Conservation (phyloP, 2,329 filamentous ascomycete genomes). For the Trichoderma sp. region DNA sequence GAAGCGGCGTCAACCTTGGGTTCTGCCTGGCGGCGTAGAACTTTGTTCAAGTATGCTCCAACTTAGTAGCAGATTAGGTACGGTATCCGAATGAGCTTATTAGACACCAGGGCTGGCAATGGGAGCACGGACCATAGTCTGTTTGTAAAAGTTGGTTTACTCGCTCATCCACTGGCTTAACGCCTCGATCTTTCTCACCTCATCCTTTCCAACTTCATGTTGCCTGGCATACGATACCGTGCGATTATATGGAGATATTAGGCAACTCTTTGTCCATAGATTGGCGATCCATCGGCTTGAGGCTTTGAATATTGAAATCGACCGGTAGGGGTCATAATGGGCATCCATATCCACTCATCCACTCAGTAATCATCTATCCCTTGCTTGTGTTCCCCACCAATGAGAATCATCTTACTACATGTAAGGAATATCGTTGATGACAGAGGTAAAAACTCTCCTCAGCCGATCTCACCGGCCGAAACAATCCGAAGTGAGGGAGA, state of each 20-base stretch:
- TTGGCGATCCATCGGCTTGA: neutral
- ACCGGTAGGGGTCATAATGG: neutral
- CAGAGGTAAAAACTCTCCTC: too few species aligned
- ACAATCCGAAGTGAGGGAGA: too few species aligned
- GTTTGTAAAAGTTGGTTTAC: neutral
- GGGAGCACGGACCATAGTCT: constrained; percentile 1
- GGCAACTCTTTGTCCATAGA: too few species aligned
- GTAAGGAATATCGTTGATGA: too few species aligned
- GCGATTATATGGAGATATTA: too few species aligned
- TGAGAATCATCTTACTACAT: too few species aligned
- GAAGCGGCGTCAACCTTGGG: neutral
- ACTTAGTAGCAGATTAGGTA: too few species aligned
- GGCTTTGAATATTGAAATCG: neutral
- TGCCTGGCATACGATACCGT: too few species aligned
- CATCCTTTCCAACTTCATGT: neutral
- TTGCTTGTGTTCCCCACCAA: too few species aligned
- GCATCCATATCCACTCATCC: too few species aligned
- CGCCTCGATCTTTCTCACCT: neutral
- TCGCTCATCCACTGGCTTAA: neutral
- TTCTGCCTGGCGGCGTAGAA: neutral
- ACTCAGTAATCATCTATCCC: too few species aligned
- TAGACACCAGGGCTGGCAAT: neutral
- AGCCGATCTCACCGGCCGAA: too few species aligned
- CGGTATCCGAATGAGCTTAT: neutral
- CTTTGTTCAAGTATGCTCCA: neutral